Evolutionary conservation across 2,329 filamentous ascomycete species (phyloP).

Genomic region (Pseudocercospora pini-densiflorae): DNA sequence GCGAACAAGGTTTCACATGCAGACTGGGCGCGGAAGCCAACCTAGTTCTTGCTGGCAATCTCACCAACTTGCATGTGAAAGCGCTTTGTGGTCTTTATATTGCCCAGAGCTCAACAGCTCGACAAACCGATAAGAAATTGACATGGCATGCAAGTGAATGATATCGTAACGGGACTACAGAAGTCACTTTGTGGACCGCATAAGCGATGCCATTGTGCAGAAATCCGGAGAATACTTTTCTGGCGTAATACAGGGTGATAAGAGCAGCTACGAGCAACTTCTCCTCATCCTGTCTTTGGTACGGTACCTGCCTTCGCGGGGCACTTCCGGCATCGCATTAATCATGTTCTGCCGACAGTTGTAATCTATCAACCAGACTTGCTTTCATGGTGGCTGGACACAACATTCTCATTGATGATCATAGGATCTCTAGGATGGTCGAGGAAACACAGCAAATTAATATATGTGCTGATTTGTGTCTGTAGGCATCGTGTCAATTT

Average conservation of each 20-base stretch:
- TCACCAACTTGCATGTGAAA: constrained; percentile 2
- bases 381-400: neutral
- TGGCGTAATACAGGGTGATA: neutral
- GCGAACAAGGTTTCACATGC: neutral
- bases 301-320: neutral
- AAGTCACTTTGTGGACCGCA: neutral
- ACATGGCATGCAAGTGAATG: neutral
- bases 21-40: neutral
- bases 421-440: neutral
- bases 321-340: neutral
- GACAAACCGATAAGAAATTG: neutral
- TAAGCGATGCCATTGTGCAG: neutral
- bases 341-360: neutral
- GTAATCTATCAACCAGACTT: neutral
- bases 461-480: neutral
- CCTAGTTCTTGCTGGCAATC: neutral
- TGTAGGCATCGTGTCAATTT: neutral
- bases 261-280: neutral
- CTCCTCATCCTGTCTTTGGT: neutral
- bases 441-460: neutral
- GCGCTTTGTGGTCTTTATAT: neutral
- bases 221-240: neutral
- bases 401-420: neutral
- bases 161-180: too few relatives aligned
- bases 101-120: neutral